A percentile compares a stretch with the other conserved stretches of the same genome.
Evolutionary conservation across 192 early-diverging fungal genomes (phyloP).

Genomic region (Backusella morwellensis): DNA sequence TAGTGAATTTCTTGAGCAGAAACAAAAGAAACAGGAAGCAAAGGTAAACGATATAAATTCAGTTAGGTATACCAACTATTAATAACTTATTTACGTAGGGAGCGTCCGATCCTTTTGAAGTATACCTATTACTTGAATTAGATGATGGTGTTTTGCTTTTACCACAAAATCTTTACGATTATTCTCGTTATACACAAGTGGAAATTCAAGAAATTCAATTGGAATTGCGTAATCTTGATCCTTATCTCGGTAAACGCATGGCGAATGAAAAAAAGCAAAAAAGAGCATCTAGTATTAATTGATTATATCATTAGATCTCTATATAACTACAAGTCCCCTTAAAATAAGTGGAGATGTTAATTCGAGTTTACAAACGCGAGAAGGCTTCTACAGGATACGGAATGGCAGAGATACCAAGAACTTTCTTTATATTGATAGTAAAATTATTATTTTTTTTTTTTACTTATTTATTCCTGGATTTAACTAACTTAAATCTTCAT

Average conservation of each 20-base stretch:
- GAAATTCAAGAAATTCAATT: constrained; percentile 64
- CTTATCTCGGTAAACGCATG: constrained; percentile 54
- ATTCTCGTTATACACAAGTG: constrained; percentile 49
- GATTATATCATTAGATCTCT: constrained; percentile 40
- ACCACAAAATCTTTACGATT: constrained; percentile 61
- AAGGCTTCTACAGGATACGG: constrained; percentile 22
- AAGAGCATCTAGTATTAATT: neutral
- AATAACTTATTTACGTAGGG: neutral
- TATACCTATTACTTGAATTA: constrained; percentile 46
- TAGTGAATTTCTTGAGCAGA: constrained; percentile 20
- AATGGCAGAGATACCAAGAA: constrained; percentile 39
- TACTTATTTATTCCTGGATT: neutral
- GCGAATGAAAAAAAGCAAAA: neutral
- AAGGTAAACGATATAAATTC: constrained; percentile 34
- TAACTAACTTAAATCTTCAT: neutral
- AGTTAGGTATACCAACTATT: neutral
- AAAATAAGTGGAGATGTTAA: constrained; percentile 45
- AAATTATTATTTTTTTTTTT: neutral
- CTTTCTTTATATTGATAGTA: constrained; percentile 56
- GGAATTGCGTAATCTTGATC: constrained; percentile 60
- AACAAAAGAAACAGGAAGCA: constrained; percentile 47
- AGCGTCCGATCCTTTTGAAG: constrained; percentile 51
- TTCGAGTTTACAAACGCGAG: constrained; percentile 21
- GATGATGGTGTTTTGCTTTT: constrained; percentile 51
- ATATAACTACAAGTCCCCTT: constrained; percentile 53